phyloP scores from a whole-genome alignment of 345 rosid species.

The Litchi chinensis region DNA sequence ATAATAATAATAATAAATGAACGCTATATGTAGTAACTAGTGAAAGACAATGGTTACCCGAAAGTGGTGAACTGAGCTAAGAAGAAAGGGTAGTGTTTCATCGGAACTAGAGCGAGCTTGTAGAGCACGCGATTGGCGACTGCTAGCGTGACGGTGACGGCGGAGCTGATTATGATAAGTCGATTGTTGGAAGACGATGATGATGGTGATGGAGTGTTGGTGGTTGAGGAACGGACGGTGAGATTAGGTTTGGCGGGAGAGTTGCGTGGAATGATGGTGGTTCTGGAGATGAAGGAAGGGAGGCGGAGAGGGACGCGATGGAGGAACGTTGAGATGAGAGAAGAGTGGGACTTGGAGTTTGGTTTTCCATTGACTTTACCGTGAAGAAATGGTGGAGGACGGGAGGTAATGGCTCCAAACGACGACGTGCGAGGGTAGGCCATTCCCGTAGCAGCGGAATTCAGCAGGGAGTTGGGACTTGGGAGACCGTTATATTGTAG shows the following conservation, averaged over 20 bases:
- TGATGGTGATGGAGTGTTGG: not conserved
- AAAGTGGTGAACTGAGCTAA: constrained; percentile 82
- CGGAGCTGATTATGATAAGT: constrained; percentile 45
- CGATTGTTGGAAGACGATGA: constrained; percentile 21
- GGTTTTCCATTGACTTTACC: constrained; percentile 8
- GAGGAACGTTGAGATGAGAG: constrained; percentile 15
- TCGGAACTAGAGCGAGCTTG: constrained; percentile 94
- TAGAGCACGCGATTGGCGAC: constrained; percentile 87
- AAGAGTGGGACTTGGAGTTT: constrained; percentile 14
- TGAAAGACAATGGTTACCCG: constrained; percentile 45
- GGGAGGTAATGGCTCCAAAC: constrained; percentile 11
- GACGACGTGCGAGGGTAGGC: constrained; percentile 15
- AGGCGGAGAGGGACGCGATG: constrained; percentile 1
- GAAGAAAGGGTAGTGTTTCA: constrained; percentile 86
- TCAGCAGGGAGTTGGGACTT: not conserved
- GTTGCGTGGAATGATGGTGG: not conserved
- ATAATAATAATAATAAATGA: not conserved
- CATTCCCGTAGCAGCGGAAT: not conserved
- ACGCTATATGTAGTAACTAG: not conserved
- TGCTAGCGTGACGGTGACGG: constrained; percentile 50
- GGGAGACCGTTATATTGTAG: not conserved
- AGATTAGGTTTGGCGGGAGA: constrained; percentile 19
- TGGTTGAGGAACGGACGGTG: constrained; percentile 38
- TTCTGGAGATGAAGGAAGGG: constrained; percentile 18
- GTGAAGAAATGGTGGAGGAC: not conserved